These are phyloP conservation scores for Xylaria sp. DNA, from an alignment of 2,329 filamentous ascomycete species.

Conservation along the genomic window DNA sequence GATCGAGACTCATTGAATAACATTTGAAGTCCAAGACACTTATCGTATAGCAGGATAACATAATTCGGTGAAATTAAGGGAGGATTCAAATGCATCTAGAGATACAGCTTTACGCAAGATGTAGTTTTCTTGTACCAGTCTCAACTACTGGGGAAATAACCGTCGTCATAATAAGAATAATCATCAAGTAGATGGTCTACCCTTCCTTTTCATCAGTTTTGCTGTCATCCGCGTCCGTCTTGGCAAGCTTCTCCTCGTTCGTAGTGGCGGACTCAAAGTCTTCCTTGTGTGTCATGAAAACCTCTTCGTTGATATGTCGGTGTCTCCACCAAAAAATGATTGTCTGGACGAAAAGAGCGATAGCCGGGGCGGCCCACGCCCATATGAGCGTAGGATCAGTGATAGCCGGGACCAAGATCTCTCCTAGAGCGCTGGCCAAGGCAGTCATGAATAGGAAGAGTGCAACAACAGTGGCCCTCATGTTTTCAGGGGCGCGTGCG, in stretches of 20 bases:
- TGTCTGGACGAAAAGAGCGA: conserved; percentile 60
- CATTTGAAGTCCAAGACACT: background rate
- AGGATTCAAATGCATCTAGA: background rate
- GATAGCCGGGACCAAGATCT: conserved; percentile 57
- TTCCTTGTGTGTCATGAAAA: conserved; percentile 54
- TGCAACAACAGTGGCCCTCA: conserved; percentile 69
- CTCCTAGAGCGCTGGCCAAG: conserved; percentile 63
- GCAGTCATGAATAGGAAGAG: conserved; percentile 69
- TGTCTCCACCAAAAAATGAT: conserved; percentile 61
- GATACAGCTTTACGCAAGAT: background rate
- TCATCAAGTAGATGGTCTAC: too few relatives aligned
- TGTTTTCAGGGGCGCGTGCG: conserved; percentile 73
- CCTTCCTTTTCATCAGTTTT: conserved; percentile 31
- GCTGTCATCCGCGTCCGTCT: conserved; percentile 1
- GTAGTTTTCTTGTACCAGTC: background rate
- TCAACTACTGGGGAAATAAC: background rate
- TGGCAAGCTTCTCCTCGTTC: conserved; percentile 27
- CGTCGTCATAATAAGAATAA: too few relatives aligned
- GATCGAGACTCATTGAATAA: background rate
- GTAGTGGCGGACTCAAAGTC: conserved; percentile 39
- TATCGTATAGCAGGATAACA: background rate
- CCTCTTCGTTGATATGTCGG: conserved; percentile 59
- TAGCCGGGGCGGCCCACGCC: conserved; percentile 53
- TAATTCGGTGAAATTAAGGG: background rate
- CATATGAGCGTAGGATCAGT: conserved; percentile 58